These are phyloP conservation scores for Saccharomycopsis selenospora DNA, from an alignment of 805 yeast species.

Conservation along the genomic window DNA sequence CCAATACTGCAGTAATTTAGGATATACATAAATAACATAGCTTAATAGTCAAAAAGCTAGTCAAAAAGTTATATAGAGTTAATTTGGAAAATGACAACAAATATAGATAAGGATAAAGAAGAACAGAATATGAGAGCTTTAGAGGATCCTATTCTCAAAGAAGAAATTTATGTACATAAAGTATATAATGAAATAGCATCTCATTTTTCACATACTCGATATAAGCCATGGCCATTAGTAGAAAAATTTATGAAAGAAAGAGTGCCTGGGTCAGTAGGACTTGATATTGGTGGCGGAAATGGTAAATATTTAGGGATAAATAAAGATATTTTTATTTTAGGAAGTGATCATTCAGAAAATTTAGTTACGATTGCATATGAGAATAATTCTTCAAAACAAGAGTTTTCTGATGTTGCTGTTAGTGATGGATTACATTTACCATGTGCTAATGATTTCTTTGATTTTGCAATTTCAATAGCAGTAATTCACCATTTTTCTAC, in stretches of 20 bases:
- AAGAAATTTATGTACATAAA: slow-evolving; percentile 75
- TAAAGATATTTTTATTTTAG: slow-evolving; percentile 59
- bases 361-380: slow-evolving; percentile 55
- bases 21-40: too few relatives aligned
- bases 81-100: neutral
- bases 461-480: slow-evolving; percentile 92
- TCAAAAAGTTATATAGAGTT: too few relatives aligned
- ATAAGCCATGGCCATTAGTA: slow-evolving; percentile 96
- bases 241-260: slow-evolving; percentile 52
- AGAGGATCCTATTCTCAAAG: slow-evolving; percentile 49
- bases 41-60: too few relatives aligned
- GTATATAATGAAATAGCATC: slow-evolving; percentile 89
- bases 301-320: slow-evolving; percentile 84
- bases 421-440: slow-evolving; percentile 76
- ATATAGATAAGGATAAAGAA: neutral
- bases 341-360: slow-evolving; percentile 68
- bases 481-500: slow-evolving; percentile 96
- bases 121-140: slow-evolving; percentile 23
- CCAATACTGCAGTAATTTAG: neutral
- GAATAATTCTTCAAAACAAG: slow-evolving; percentile 23
- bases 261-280: slow-evolving; percentile 56
- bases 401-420: slow-evolving; percentile 49
- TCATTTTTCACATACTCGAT: slow-evolving; percentile 90
- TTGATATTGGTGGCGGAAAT: slow-evolving; percentile 96
- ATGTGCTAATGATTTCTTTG: slow-evolving; percentile 43